Base-by-base conservation (phyloP, 2,329 filamentous ascomycete species). In the Penicillium sp. region DNA sequence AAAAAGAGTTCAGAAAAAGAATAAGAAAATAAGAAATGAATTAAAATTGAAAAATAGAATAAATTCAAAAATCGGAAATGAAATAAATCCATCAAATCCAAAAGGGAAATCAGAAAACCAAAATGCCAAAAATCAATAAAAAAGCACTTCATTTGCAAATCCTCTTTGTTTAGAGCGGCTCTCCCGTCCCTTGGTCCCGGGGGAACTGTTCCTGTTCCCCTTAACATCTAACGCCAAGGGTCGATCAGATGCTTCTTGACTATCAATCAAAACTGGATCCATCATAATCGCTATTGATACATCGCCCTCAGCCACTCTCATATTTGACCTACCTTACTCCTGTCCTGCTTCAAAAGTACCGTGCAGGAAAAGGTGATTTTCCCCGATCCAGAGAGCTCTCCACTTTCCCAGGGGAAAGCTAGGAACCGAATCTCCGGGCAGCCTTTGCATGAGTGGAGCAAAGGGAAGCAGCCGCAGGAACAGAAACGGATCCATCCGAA, bases 401-500 rank as follows among this genome's bases (percentile, higher is more conserved):
- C 46, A 53, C 54, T 45, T 25, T 27, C 44, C 39, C 35, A 49
- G 53, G 43, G 39, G 43, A 54, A 46, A 67, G 60, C 63, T 65
- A 69, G 62, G 67, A 69, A 70, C 69, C 69, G 63, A 66, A 60
- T 67, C 65, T 61, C 68, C 67, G 69, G 69, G 60, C 65, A 62
- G 62, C 63, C 62, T 45, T 57, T 69, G 63, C 66, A 70, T 58
- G 43, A 62, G 67, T 68, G 68, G 67, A 67, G 60, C 53, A 66
- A 61, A 61, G 58, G 63, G 62, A 63, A 60, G 50, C 59, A 68
- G 62, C 67, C 65, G 65, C 68, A 66, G 67, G 66, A 65, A 67
- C 67, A 64, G 65, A 57, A 54, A 35, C 59, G 62, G 62, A 62
- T 65, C 63, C 56, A 66, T 66, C 57, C 48, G 62, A 53, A 25